Percentiles rank a stretch among this genome's conserved stretches.
Conservation (phyloP, 2,329 filamentous ascomycete genomes). For the Aspergillus neotritici region DNA sequence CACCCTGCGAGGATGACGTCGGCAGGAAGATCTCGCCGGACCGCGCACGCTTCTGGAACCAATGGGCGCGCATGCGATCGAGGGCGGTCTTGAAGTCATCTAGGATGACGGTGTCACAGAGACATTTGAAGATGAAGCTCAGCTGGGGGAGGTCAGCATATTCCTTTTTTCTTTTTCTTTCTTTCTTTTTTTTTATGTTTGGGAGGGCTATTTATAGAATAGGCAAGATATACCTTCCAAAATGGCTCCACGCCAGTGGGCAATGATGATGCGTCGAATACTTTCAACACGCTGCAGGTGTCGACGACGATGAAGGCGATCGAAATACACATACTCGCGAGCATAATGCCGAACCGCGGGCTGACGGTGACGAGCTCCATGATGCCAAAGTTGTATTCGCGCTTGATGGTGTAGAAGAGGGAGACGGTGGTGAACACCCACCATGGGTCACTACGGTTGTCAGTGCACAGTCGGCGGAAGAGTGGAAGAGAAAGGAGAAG, state of each 20-base stretch:
- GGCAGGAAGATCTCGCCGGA: constrained; percentile 14
- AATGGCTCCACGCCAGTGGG: constrained; percentile 60
- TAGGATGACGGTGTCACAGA: constrained; percentile 61
- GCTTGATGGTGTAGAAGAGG: constrained; percentile 59
- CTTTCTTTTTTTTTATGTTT: too few species aligned
- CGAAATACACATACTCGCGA: constrained; percentile 56
- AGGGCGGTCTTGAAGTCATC: constrained; percentile 62
- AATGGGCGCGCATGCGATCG: constrained; percentile 33
- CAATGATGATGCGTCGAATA: constrained; percentile 31
- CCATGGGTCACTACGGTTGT: constrained; percentile 53
- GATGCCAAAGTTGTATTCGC: constrained; percentile 55
- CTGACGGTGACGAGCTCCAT: constrained; percentile 55
- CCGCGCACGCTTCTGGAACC: constrained; percentile 26
- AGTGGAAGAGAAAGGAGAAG: not conserved
- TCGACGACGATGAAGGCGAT: constrained; percentile 59
- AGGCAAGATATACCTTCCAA: constrained; percentile 45
- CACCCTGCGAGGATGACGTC: not conserved
- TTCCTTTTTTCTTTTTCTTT: too few species aligned
- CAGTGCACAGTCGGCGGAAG: constrained; percentile 1
- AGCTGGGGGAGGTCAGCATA: constrained; percentile 25
- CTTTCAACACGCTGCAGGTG: constrained; percentile 53
- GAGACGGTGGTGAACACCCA: constrained; percentile 59
- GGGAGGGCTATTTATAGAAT: not conserved
- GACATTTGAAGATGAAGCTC: constrained; percentile 60
- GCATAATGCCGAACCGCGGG: constrained; percentile 59